Evolutionary conservation across 169 alveolate species (phyloP).

Genomic region (Theileria parva): DNA sequence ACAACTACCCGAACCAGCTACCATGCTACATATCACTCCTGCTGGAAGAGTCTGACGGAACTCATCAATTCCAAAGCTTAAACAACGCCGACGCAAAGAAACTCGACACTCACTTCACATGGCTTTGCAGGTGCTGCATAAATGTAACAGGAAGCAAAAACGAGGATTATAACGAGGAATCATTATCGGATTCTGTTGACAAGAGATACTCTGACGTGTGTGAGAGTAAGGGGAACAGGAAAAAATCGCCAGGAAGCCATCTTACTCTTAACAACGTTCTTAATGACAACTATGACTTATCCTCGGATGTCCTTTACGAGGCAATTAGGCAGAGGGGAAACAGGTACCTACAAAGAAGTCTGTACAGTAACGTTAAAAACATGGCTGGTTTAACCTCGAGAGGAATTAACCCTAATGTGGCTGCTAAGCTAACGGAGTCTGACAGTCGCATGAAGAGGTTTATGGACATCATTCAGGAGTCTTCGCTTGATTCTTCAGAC

Average conservation of each 20-base stretch:
- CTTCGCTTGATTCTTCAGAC: conserved; percentile 39
- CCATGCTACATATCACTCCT: conserved; percentile 8
- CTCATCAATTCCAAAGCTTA: neutral
- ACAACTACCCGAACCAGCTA: conserved; percentile 33
- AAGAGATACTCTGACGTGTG: neutral
- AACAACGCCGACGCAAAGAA: conserved; percentile 16
- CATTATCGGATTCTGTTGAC: neutral
- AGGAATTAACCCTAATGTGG: conserved; percentile 27
- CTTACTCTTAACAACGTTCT: conserved; percentile 4
- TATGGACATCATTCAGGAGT: conserved; percentile 50
- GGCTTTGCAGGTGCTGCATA: conserved; percentile 51
- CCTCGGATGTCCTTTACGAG: conserved; percentile 67
- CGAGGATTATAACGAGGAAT: conserved; percentile 1
- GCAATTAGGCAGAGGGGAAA: conserved; percentile 63
- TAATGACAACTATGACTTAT: conserved; percentile 27
- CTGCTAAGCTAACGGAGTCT: conserved; percentile 34
- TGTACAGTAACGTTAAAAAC: conserved; percentile 27
- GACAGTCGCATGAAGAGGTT: conserved; percentile 39
- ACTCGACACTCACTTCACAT: conserved; percentile 56
- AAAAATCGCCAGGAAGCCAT: neutral
- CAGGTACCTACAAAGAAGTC: conserved; percentile 59
- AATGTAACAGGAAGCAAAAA: conserved; percentile 16
- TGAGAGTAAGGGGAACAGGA: neutral
- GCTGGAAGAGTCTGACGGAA: conserved; percentile 5
- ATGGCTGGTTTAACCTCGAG: conserved; percentile 15